Evolutionary conservation across 192 early-diverging fungal genomes (phyloP), one percentile per base, ranked within the genome.

Genomic region (Funneliformis mosseae): DNA sequence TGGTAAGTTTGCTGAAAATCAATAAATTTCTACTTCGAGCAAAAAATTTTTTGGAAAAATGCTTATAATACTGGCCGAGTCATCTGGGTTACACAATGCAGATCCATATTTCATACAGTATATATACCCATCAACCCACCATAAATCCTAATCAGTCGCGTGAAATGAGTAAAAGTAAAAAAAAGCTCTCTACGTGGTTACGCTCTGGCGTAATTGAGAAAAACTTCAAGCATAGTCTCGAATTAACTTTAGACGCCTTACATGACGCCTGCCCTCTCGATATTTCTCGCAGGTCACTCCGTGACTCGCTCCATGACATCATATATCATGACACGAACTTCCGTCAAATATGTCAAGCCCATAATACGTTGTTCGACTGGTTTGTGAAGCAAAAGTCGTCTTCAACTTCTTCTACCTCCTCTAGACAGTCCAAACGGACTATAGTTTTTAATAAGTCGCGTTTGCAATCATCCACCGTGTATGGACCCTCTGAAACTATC

Each of bases 391-490:
- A 72, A 48, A 72, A 72, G 43, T 72, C 43, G 23, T 46, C 45
- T 5, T 67, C 64, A 45, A 10, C 45, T 27, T 66, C 63, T 27
- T 25, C 63, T 66, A 63, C 61, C 21, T 72, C 70, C 70, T 48
- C 41, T 72, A 46, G 6, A 72, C 43, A 43, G 70, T n/a, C n/a
- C n/a, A n/a, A 72, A 72, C 9, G n/a, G 46, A 45, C 39, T 25
- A 72, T 43, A 18, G 46, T 48, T 33, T 69, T 69, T 69, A 69
- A 69, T 33, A 69, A 69, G 33, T 2, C 7, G 67, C 67, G 67
- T n/a, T n/a, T n/a, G 41, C 70, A 72, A n/a, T 72, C 70, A 72
- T 72, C 41, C 42, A 72, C 70, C 6, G 70, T 72, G 70, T 43
- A 43, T 72, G 70, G 18, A 72, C 33, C 64, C 33, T 28, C 4